A percentile compares a stretch with the other conserved stretches of the same genome.
phyloP scores from a whole-genome alignment of 1,139 yeast species.

The Kluyveromyces sp. region DNA sequence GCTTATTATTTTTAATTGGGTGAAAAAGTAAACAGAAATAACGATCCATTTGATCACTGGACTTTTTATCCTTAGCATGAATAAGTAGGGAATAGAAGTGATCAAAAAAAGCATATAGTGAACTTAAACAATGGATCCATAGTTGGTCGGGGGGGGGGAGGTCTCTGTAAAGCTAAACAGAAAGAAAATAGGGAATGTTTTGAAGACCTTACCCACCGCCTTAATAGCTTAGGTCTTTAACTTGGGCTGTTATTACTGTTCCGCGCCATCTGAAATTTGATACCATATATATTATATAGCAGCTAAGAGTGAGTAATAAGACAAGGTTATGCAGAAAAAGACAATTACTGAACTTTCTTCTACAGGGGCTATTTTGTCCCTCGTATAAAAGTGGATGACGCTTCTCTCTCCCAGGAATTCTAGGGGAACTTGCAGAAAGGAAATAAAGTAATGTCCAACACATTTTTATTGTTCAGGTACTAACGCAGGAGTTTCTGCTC shows the following conservation, averaged over 20 bases:
- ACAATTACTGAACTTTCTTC: background rate
- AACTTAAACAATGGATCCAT: background rate
- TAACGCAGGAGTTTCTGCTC: background rate
- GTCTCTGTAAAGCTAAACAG: background rate
- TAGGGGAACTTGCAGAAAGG: background rate
- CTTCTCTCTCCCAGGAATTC: background rate
- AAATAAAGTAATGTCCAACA: background rate
- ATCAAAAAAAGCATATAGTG: background rate
- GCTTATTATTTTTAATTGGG: background rate
- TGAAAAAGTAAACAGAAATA: background rate
- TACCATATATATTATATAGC: no score
- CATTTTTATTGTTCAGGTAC: background rate
- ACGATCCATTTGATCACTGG: background rate
- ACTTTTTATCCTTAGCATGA: background rate
- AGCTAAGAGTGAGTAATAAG: no score
- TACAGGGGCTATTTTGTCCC: background rate
- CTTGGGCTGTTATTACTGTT: background rate
- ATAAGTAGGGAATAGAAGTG: background rate
- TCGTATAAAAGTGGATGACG: background rate
- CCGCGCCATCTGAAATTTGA: no score
- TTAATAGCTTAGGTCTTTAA: background rate
- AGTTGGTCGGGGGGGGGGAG: background rate
- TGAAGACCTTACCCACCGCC: no score
- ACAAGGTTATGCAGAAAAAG: background rate
- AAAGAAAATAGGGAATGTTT: background rate